Evolutionary conservation across 2,329 filamentous ascomycete species (phyloP), one percentile per base, ranked within the genome.

Genomic region (Trichoderma brevicompactum): DNA sequence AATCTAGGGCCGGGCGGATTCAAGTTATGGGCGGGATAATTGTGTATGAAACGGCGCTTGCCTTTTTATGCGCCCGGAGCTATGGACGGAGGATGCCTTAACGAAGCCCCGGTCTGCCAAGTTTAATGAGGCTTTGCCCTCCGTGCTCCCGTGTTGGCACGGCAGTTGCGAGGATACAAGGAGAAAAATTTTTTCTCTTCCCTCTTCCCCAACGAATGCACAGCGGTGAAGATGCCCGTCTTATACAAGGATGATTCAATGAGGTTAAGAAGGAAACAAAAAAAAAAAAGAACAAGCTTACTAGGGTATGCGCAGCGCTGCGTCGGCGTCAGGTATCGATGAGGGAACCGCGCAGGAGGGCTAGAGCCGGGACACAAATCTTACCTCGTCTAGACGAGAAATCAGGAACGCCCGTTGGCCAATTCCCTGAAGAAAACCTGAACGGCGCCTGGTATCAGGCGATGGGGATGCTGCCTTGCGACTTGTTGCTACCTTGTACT

Each of bases 31-130:
- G 36, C 36, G 36, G 36, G 36, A 54, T 13, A 34, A 32, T 19
- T 34, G 40, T 36, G 59, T 28, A 61, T 61, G 48, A 62, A 53
- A 53, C 59, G 59, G 59, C 59, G 38, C 59, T 62, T 62, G 59
- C 59, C 59, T 52, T 52, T 62, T 43, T 52, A 50, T 53, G 59
- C 48, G 59, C 48, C 56, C 44, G 41, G 41, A 60, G 43, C 44
- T 60, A 48, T 41, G 17, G 34, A 50, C 36, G n/a, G 50, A 54
- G 50, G 8, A 15, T 54, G 40, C 50, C 50, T 54, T 40, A 49
- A 49, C 40, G n/a, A 12, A 48, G 44, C 56, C 56, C 44, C 43
- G 34, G 36, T 60, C 56, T 36, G 56, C 44, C 44, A 60, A 49
- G 32, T 38, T 23, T 23, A 19, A 48, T 40, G 44, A 60, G 44